A percentile compares a stretch with the other conserved stretches of the same genome.
Conservation (phyloP, 2,329 filamentous ascomycete species). For the Venturia oleaginea region DNA sequence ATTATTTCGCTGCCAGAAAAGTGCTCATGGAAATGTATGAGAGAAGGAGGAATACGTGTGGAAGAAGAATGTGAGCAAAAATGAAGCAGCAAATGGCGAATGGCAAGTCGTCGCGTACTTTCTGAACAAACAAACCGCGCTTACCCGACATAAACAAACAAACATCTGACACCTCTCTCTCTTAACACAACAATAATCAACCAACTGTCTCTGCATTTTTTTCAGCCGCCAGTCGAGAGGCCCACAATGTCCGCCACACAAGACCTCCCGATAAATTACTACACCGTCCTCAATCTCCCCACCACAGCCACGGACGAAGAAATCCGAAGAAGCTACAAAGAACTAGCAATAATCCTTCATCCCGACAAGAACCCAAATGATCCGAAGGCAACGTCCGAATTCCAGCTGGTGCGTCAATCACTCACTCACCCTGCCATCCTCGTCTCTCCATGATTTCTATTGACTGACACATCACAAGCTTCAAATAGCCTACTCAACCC, state of each 20-base stretch:
- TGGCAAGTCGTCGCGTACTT: too few relatives aligned
- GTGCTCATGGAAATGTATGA: too few relatives aligned
- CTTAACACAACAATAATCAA: neutral
- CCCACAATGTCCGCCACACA: neutral
- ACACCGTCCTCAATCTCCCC: neutral
- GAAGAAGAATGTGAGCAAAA: too few relatives aligned
- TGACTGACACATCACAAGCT: neutral
- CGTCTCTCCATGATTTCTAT: neutral
- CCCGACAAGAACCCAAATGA: slow-evolving; percentile 4
- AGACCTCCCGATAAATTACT: neutral
- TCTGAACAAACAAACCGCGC: too few relatives aligned
- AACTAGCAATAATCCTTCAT: neutral
- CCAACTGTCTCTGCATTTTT: neutral
- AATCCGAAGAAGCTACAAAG: slow-evolving; percentile 2
- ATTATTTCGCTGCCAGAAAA: too few relatives aligned
- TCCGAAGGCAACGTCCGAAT: neutral
- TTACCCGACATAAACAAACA: neutral
- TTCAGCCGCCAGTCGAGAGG: neutral
- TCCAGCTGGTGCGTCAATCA: neutral
- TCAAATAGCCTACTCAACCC: neutral
- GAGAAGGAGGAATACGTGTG: too few relatives aligned
- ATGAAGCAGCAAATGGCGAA: too few relatives aligned
- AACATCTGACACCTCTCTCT: neutral
- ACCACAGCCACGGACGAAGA: neutral
- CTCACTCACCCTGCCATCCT: neutral